phyloP scores from a whole-genome alignment of 306 rosid genomes.

The Hippophae gyantsensis region DNA sequence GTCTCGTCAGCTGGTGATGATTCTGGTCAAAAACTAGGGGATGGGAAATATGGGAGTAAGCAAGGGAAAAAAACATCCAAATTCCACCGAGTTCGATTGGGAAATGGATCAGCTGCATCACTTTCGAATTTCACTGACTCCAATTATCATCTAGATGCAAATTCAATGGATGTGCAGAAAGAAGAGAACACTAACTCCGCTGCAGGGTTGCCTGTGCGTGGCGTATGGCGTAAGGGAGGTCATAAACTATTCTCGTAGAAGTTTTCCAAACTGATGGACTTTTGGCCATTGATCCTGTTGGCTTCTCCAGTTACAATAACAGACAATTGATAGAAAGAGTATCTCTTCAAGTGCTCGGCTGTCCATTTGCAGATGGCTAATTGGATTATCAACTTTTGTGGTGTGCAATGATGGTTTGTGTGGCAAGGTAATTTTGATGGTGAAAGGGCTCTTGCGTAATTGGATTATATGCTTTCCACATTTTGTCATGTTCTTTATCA shows the following conservation, averaged over 20 bases:
- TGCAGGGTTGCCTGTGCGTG: slow-evolving; percentile 62
- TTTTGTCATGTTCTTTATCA: not conserved
- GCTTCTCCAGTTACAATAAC: not conserved
- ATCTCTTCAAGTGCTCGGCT: not conserved
- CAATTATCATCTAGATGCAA: slow-evolving; percentile 25
- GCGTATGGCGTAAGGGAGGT: slow-evolving; percentile 77
- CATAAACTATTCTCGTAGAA: slow-evolving; percentile 30
- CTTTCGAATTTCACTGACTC: slow-evolving; percentile 34
- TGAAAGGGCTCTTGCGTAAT: not conserved
- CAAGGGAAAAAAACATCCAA: slow-evolving; percentile 72
- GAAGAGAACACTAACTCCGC: slow-evolving; percentile 26
- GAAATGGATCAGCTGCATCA: slow-evolving; percentile 56
- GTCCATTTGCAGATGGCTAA: not conserved
- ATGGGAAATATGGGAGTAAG: slow-evolving; percentile 59
- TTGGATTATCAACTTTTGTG: not conserved
- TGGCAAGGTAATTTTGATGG: not conserved
- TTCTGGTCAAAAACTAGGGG: slow-evolving; percentile 38
- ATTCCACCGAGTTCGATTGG: slow-evolving; percentile 68
- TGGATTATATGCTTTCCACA: not conserved
- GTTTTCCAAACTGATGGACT: not conserved
- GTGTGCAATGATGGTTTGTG: slow-evolving; percentile 1
- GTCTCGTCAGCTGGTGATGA: slow-evolving; percentile 27
- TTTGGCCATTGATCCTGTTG: not conserved
- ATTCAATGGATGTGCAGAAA: slow-evolving; percentile 12
- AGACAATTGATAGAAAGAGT: not conserved